Base-by-base conservation (phyloP, 1,139 yeast genomes). In the Yamadazyma blattariae region DNA sequence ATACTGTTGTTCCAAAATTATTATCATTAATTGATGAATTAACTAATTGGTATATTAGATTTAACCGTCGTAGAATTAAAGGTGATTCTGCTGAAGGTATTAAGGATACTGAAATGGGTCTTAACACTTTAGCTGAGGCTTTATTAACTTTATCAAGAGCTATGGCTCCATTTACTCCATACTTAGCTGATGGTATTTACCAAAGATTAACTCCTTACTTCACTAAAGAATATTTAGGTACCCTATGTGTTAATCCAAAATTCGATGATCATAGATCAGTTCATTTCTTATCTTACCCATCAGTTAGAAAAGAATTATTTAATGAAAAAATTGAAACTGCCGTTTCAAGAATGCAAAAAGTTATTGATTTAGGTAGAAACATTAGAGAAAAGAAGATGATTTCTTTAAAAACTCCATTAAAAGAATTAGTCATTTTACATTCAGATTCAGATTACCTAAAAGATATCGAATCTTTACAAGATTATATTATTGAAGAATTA, bases 111-210 rank as follows among this genome's bases (percentile, higher is more conserved):
- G 64, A 79, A 49, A 76, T 76, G 56, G 96, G 96, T 34, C 77
- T 94, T 57, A 92, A 92, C 66, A 86, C 97, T 15, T 73, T 94
- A 59, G 80, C 88, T 40, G 96, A 88, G 61, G 96, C 95, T 23
- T 71, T 90, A 49, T 84, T 85, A 59, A 88, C 88, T 28, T 79
- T 94, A 54, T 85, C 81, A 30, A 80, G 97, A 60, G 94, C 96
- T 31, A 90, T 94, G 97, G 97, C 98, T 40, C 98, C 99, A 46
- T 94, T 94, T 68, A 89, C 97, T 36, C 99, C 99, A 44, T 94
- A 83, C 74, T 73, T 94, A 61, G 74, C 97, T 35, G 99, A 94
- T 57, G 79, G 80, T 52, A 85, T 94, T 50, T 94, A 89, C 67
- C 83, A 80, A 58, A 82, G 78, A 63, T 66, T 94, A 61, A 77